A percentile compares a stretch with the other conserved stretches of the same genome.
These are phyloP conservation scores for Cyclostephanos tholiformis DNA, from an alignment of 108 stramenopile species.

Conservation along the genomic window DNA sequence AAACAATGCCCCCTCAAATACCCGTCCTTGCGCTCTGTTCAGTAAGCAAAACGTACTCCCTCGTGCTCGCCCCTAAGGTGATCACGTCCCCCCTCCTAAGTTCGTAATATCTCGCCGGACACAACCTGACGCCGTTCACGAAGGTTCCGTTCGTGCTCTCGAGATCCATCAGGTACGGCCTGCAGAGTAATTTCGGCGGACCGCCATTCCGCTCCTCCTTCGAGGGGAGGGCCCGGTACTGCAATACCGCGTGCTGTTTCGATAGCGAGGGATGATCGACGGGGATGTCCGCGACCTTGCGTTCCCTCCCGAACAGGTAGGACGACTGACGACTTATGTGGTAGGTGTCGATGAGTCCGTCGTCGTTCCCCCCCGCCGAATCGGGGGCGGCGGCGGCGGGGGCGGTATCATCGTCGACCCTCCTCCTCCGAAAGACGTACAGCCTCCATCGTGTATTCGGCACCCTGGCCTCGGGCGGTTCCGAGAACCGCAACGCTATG, in stretches of 20 bases:
- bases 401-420: constrained; percentile 3
- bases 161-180: constrained; percentile 97
- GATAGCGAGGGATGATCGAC: constrained; percentile 85
- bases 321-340: constrained; percentile 90
- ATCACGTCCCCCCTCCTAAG: constrained; percentile 91
- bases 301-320: constrained; percentile 92
- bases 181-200: constrained; percentile 53
- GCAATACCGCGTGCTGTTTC: constrained; percentile 96
- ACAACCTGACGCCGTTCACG: constrained; percentile 89
- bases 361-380: constrained; percentile 8
- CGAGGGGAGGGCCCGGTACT: constrained; percentile 80
- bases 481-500: constrained; percentile 90
- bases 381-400: background rate
- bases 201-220: constrained; percentile 29
- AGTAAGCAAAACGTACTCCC: constrained; percentile 95
- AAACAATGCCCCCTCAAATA: constrained; percentile 8
- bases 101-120: constrained; percentile 94
- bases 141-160: constrained; percentile 95
- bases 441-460: constrained; percentile 94
- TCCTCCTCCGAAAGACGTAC: constrained; percentile 89
- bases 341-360: constrained; percentile 74
- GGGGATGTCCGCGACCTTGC: constrained; percentile 86
- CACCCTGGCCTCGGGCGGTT: constrained; percentile 92
- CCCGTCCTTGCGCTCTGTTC: constrained; percentile 57
- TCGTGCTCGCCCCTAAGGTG: constrained; percentile 83